Base-by-base conservation (phyloP, 495 filamentous ascomycete genomes). In the Penicillium tannophilum region DNA sequence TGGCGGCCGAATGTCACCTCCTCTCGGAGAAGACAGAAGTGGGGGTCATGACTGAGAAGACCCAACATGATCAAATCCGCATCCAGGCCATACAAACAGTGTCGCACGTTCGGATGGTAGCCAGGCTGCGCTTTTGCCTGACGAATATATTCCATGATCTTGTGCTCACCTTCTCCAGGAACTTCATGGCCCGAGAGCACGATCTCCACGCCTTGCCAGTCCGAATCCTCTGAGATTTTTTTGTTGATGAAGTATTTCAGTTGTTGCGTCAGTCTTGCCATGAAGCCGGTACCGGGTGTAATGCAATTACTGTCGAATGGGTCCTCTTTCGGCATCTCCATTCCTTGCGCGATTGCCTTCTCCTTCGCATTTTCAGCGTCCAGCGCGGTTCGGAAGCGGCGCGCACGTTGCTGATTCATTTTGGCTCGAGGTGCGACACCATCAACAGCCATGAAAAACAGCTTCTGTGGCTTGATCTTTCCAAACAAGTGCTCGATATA, bases 81-180 rank as follows among this genome's bases (percentile, higher is more conserved):
- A 77, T 99, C 95, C 30, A 99, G 82, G 6, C 95, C 95, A 68
- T 99, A 99, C 42, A 99, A 79, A 75, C 95, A 99, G 72, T 99
- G 95, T 45, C 95, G 91, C 58, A 94, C 84, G 68, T 99, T 98
- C n/a, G 92, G 86, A 66, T 95, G 86, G 69, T 99, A 99, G 58
- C 88, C 84, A 4, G 90, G 89, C 69, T 99, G 95, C 44, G 93
- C 90, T 79, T 98, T 98, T 33, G 94, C 88, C 68, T 92, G 87
- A 57, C 95, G 89, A 71, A 99, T 99, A 71, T 98, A 98, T 73
- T 99, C 95, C 95, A 98, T 99, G 72, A 99, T 96, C 78, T 99
- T 99, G 78, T 98, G 94, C 75, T 98, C 95, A 54, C 95, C 95
- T 74, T 99, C 95, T 54, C 95, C 95, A 0, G 95, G 95, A n/a